A percentile compares a stretch with the other conserved stretches of the same genome.
Evolutionary conservation across 169 alveolate species (phyloP).

Genomic region (Eimeria praecox): DNA sequence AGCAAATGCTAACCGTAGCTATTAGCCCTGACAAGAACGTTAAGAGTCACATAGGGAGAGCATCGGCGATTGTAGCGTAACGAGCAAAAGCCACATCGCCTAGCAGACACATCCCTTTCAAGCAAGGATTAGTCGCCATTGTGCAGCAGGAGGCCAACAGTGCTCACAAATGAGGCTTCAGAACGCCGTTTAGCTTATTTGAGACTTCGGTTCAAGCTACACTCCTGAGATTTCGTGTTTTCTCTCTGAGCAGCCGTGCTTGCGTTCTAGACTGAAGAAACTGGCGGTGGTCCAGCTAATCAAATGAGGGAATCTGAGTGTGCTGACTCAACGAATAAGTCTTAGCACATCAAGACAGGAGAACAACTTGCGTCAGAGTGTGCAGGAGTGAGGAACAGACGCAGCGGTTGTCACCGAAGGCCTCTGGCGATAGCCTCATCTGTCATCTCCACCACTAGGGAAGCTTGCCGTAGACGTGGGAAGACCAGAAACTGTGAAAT

Average conservation of each 20-base stretch:
- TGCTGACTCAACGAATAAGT: neutral
- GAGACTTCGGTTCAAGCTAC: neutral
- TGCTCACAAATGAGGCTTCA: neutral
- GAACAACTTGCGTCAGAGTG: neutral
- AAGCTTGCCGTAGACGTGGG: no score
- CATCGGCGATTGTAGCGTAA: neutral
- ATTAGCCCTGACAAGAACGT: neutral
- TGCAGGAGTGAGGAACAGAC: neutral
- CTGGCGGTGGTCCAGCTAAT: neutral
- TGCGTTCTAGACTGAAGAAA: neutral
- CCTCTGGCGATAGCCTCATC: no score
- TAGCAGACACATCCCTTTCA: neutral
- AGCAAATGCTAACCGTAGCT: neutral
- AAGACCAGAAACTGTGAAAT: no score
- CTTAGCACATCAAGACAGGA: neutral
- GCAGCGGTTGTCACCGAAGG: neutral
- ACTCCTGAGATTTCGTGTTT: neutral
- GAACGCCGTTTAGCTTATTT: neutral
- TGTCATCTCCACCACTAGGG: no score
- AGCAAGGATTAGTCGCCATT: neutral
- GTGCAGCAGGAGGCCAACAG: neutral
- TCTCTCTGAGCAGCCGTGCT: neutral
- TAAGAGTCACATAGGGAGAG: neutral
- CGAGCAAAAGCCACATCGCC: neutral
- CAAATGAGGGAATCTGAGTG: neutral